These are phyloP conservation scores for Mrakiaceae sp. DNA, from an alignment of 1,284 basidiomycete genomes.

Conservation along the genomic window DNA sequence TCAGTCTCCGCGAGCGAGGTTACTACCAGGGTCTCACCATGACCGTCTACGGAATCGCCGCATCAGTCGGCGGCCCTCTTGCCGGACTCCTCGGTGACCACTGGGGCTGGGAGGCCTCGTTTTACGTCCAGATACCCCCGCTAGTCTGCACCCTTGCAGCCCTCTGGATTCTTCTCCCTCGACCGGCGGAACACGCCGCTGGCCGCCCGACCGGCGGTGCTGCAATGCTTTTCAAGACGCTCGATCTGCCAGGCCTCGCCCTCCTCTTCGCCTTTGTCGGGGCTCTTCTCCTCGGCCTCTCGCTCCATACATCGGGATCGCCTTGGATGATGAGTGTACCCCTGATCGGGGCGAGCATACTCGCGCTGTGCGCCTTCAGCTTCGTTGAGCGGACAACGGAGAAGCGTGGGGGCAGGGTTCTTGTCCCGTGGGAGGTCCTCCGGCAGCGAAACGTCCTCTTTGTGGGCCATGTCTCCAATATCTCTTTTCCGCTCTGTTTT, in stretches of 20 bases:
- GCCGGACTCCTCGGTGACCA: conserved; percentile 31
- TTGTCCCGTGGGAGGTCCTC: conserved; percentile 6
- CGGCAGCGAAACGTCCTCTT: conserved; percentile 9
- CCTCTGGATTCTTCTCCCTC: conserved; percentile 25
- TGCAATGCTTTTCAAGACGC: not conserved
- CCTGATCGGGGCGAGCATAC: conserved; percentile 35
- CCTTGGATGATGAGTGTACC: too few species aligned
- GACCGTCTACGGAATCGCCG: conserved; percentile 32
- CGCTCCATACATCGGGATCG: conserved; percentile 63
- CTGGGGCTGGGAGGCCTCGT: conserved; percentile 31
- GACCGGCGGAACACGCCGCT: not conserved
- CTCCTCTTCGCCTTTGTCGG: conserved; percentile 63
- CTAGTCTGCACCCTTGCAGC: conserved; percentile 25
- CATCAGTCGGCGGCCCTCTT: conserved; percentile 31
- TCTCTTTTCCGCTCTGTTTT: not conserved
- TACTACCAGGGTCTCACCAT: conserved; percentile 32
- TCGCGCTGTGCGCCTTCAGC: conserved; percentile 49
- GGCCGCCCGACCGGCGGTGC: too few species aligned
- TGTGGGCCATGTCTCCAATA: not conserved
- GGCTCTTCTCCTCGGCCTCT: conserved; percentile 62
- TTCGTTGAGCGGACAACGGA: conserved; percentile 50
- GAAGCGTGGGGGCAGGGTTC: not conserved
- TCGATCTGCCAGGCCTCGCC: conserved; percentile 62
- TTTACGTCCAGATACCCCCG: conserved; percentile 24
- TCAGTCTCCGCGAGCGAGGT: conserved; percentile 32